A percentile compares a stretch with the other conserved stretches of the same genome.
Conservation (phyloP, 352 stramenopile species). For the Phytophthora vignae region DNA sequence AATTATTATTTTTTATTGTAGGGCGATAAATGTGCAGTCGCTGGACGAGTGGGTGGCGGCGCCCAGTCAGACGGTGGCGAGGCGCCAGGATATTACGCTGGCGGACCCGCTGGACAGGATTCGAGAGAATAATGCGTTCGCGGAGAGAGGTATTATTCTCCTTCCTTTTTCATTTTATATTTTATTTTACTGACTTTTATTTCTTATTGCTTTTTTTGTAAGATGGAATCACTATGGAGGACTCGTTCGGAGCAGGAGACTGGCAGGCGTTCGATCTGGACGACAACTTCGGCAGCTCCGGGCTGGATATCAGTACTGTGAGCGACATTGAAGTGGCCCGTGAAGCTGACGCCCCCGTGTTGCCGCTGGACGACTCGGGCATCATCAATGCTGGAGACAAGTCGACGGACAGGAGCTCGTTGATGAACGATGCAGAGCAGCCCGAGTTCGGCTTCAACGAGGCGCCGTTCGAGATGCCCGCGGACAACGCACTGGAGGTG, state of each 20-base stretch:
- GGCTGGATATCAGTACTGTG: conserved; percentile 71
- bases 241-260: conserved; percentile 80
- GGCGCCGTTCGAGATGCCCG: conserved; percentile 61
- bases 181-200: conserved; percentile 11
- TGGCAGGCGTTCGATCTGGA: conserved; percentile 89
- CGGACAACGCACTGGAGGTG: conserved; percentile 48
- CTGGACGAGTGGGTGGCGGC: conserved; percentile 86
- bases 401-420: conserved; percentile 49
- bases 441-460: conserved; percentile 69
- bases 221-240: conserved; percentile 77
- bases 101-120: conserved; percentile 66
- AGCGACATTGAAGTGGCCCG: conserved; percentile 88
- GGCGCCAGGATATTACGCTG: conserved; percentile 88
- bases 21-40: conserved; percentile 66
- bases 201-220: conserved; percentile 5
- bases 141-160: conserved; percentile 48
- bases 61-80: conserved; percentile 78
- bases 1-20: conserved; percentile 30
- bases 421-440: conserved; percentile 40
- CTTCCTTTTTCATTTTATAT: conserved; percentile 6
- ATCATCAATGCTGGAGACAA: conserved; percentile 62
- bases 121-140: conserved; percentile 60
- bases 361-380: conserved; percentile 64
- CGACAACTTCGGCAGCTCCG: conserved; percentile 65
- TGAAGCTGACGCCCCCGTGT: conserved; percentile 64